Evolutionary conservation across 2,329 filamentous ascomycete genomes (phyloP).

Genomic region (Fusarium napiforme): DNA sequence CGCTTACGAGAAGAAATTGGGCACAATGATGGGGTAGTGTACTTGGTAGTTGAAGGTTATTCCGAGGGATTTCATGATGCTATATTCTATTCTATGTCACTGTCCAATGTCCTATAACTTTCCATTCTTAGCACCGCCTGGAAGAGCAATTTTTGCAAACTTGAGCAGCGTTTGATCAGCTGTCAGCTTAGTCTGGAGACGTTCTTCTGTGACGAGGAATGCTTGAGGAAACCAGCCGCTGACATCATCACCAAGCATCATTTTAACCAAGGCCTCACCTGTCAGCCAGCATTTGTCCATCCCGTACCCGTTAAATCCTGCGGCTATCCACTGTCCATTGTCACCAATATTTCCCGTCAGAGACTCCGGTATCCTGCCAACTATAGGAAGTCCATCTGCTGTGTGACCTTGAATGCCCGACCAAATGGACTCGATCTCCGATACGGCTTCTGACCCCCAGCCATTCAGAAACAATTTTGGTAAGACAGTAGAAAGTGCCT

Average conservation of each 20-base stretch:
- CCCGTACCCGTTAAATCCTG: slow-evolving; percentile 60
- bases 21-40: slow-evolving; percentile 3
- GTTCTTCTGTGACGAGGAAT: slow-evolving; percentile 19
- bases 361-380: slow-evolving; percentile 54
- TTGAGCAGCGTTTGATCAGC: background rate
- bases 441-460: slow-evolving; percentile 32
- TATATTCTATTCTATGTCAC: background rate
- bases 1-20: slow-evolving; percentile 7
- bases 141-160: background rate
- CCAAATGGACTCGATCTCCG: slow-evolving; percentile 49
- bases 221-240: slow-evolving; percentile 33
- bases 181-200: slow-evolving; percentile 1
- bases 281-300: slow-evolving; percentile 63
- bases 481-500: slow-evolving; percentile 51
- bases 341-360: slow-evolving; percentile 21
- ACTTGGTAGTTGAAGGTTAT: fast-evolving
- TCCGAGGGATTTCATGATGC: fast-evolving
- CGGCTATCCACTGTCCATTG: slow-evolving; percentile 58
- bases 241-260: slow-evolving; percentile 38
- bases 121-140: background rate
- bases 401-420: slow-evolving; percentile 59
- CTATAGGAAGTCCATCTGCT: slow-evolving; percentile 58
- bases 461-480: slow-evolving; percentile 51
- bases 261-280: slow-evolving; percentile 52
- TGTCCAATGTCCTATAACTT: background rate